Base-by-base conservation (phyloP, 805 yeast species). In the Huiozyma naganishii region DNA sequence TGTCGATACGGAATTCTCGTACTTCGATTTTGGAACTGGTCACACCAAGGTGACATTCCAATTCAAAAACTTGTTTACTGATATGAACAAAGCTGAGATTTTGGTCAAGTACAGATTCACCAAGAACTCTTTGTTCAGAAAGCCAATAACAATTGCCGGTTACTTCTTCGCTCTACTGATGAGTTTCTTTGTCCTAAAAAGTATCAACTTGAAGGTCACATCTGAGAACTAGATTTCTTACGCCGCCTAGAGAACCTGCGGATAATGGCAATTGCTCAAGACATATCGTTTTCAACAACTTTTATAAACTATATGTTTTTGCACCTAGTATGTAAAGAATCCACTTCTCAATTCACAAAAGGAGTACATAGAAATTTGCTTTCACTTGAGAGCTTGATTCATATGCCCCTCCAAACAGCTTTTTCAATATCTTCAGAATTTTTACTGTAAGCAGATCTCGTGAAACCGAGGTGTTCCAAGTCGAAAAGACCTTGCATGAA, bases 401-500 rank as follows among this genome's bases (percentile, higher is more conserved):
- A 59, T 27, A 61, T 49, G 36, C 66, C 66, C 43, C 58, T 58
- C 66, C 66, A 62, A n/a, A 55, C 50, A 39, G 54, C 48, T 41
- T 62, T 62, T 45, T 62, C 65, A 6, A 59, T 49, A 8, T 51
- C 43, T 37, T 60, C 65, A 41, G 48, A 47, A 29, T 52, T 59
- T 23, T 51, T 53, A 35, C 69, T 71, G 27, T 67, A 65, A 37
- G 73, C 73, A 42, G 80, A 82, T 50, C 77, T 78, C 13, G 86
- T 57, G 39, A 85, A 64, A 0, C 96, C 96, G 44, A 83, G 64
- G 48, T 74, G 65, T 45, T 77, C 75, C 46, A 88, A 67, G 55
- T 87, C 95, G 27, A 74, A 74, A 40, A 89, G 69, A 13, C 79
- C 78, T 51, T 83, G 89, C 47, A 83, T 64, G 57, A 88, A 88